A percentile compares a stretch with the other conserved stretches of the same genome.
Evolutionary conservation across 2,329 filamentous ascomycete genomes (phyloP).

Genomic region (Paecilomyces fulvus): DNA sequence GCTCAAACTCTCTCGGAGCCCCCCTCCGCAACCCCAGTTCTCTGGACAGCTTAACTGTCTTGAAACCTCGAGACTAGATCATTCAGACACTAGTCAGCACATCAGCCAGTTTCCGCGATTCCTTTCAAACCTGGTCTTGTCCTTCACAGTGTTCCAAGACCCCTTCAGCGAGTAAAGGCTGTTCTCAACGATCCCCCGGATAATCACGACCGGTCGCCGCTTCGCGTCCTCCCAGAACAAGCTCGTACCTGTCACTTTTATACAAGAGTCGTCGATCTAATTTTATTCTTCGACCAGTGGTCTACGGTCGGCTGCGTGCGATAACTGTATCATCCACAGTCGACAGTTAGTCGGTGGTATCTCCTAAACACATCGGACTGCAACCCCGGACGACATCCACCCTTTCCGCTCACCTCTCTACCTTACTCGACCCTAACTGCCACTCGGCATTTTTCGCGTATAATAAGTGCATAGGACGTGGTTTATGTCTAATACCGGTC

Average conservation of each 20-base stretch:
- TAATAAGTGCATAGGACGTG: not conserved
- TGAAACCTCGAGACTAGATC: not conserved
- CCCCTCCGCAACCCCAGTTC: constrained; percentile 1
- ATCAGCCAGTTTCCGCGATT: not conserved
- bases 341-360: not conserved
- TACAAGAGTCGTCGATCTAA: not conserved
- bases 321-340: not conserved
- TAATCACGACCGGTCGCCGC: not conserved
- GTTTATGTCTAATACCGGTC: constrained; percentile 1
- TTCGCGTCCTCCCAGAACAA: not conserved
- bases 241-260: not conserved
- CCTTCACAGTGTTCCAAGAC: not conserved
- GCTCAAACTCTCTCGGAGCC: not conserved
- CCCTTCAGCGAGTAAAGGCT: not conserved
- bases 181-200: not conserved
- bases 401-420: not conserved
- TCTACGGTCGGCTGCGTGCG: not conserved
- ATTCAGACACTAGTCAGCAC: not conserved
- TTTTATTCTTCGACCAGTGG: not conserved
- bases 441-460: not conserved
- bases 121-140: not conserved
- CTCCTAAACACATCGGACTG: not conserved
- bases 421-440: not conserved
- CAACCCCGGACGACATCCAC: not conserved
- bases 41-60: not conserved